These are phyloP conservation scores for Colletotrichum eremochloae DNA, from an alignment of 2,329 filamentous ascomycete species.

Conservation along the genomic window DNA sequence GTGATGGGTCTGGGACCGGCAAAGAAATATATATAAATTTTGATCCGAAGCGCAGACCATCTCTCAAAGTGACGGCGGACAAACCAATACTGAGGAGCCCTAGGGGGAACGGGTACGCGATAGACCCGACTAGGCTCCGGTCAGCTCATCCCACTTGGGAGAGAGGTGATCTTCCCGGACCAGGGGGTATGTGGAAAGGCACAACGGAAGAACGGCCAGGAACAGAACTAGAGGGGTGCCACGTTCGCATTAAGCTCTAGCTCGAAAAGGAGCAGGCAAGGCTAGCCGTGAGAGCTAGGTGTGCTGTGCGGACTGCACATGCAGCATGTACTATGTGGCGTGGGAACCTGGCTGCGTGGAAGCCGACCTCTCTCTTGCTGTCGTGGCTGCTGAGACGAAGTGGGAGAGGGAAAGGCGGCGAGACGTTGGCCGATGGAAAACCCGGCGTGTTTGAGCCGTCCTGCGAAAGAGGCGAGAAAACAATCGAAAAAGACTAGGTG, in stretches of 20 bases:
- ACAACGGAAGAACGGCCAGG: constrained; percentile 23
- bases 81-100: constrained; percentile 11
- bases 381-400: neutral
- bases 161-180: constrained; percentile 29
- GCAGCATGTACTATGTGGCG: constrained; percentile 18
- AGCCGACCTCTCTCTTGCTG: constrained; percentile 3
- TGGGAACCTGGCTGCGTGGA: constrained; percentile 5
- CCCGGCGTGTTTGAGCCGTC: neutral
- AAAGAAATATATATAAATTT: constrained; percentile 36
- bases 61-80: constrained; percentile 15
- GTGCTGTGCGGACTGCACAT: constrained; percentile 9
- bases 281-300: constrained; percentile 21
- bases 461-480: constrained; percentile 13
- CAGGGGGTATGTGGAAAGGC: constrained; percentile 12
- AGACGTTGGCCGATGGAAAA: neutral
- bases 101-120: constrained; percentile 20
- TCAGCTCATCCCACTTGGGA: constrained; percentile 22
- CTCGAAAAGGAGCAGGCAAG: constrained; percentile 13
- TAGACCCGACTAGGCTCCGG: constrained; percentile 34
- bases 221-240: constrained; percentile 32
- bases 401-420: constrained; percentile 13
- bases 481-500: constrained; percentile 10
- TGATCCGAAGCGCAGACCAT: constrained; percentile 17
- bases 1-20: constrained; percentile 22
- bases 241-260: constrained; percentile 24